Evolutionary conservation across 305 asterid genomes (phyloP).

Genomic region (Fraxinus nigra): DNA sequence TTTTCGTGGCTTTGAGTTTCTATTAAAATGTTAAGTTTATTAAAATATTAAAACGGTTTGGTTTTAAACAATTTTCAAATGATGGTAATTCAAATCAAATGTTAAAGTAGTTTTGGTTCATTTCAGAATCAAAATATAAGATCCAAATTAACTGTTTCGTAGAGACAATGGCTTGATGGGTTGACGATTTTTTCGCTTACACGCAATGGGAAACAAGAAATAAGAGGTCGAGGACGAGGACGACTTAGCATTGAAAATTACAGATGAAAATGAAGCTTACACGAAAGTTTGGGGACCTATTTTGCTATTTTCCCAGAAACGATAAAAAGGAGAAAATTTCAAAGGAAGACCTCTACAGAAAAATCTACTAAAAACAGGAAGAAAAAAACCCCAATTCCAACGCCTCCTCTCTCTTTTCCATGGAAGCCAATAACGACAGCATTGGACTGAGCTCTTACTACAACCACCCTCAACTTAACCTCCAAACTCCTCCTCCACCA

Average conservation of each 20-base stretch:
- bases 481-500: conserved; percentile 1
- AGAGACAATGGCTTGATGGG: not conserved
- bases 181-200: not conserved
- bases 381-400: conserved; percentile 27
- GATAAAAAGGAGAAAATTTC: not conserved
- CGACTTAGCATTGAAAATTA: not conserved
- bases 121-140: not conserved
- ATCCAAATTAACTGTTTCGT: not conserved
- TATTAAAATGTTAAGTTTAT: not conserved
- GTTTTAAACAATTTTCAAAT: not conserved
- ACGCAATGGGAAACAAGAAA: not conserved
- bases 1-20: not conserved
- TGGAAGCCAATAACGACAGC: conserved; percentile 36
- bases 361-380: not conserved
- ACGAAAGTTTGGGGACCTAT: not conserved
- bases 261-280: not conserved
- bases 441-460: conserved; percentile 46
- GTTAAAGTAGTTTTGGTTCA: not conserved
- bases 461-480: conserved; percentile 36
- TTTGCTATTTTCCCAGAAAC: not conserved
- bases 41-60: not conserved
- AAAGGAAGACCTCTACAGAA: not conserved
- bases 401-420: conserved; percentile 1
- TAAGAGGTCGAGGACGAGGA: not conserved
- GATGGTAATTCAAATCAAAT: not conserved